phyloP scores from a whole-genome alignment of 2,329 filamentous ascomycete genomes.

The Arachnomyces sp. region DNA sequence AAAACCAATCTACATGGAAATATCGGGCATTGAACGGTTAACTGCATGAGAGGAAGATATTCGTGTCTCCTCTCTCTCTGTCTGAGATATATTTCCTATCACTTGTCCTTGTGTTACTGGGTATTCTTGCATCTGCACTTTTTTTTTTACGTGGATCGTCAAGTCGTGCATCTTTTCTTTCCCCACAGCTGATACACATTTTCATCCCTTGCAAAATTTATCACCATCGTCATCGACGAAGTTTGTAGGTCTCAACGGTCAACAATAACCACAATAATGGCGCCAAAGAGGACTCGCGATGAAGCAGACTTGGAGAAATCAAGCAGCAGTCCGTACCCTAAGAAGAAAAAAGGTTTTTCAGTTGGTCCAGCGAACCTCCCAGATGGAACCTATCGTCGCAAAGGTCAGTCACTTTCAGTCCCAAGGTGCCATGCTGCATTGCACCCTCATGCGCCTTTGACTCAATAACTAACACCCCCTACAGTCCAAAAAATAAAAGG shows the following conservation, averaged over 20 bases:
- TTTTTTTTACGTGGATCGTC: too few species aligned
- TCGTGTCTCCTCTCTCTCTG: too few species aligned
- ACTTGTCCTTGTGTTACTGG: too few species aligned
- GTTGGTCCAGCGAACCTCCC: slow-evolving; percentile 86
- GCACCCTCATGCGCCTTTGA: background rate
- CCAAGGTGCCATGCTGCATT: background rate
- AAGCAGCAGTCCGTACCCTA: background rate
- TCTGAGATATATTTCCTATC: too few species aligned
- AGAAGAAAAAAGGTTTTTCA: slow-evolving; percentile 65
- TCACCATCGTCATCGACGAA: background rate
- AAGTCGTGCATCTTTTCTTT: too few species aligned
- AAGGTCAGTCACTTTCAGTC: slow-evolving; percentile 42
- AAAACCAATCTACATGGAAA: too few species aligned
- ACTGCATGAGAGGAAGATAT: too few species aligned
- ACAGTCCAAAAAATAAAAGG: slow-evolving; percentile 82
- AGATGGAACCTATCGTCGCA: slow-evolving; percentile 78
- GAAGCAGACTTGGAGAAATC: slow-evolving; percentile 3
- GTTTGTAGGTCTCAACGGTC: background rate
- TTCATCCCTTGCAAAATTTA: too few species aligned
- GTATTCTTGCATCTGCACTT: too few species aligned
- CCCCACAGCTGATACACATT: too few species aligned
- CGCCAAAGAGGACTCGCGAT: slow-evolving; percentile 12
- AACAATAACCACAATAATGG: slow-evolving; percentile 7
- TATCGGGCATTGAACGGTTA: too few species aligned
- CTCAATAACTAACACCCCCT: slow-evolving; percentile 1